Conservation (phyloP, 73 alveolate genomes). For the Tetrahymena borealis region DNA sequence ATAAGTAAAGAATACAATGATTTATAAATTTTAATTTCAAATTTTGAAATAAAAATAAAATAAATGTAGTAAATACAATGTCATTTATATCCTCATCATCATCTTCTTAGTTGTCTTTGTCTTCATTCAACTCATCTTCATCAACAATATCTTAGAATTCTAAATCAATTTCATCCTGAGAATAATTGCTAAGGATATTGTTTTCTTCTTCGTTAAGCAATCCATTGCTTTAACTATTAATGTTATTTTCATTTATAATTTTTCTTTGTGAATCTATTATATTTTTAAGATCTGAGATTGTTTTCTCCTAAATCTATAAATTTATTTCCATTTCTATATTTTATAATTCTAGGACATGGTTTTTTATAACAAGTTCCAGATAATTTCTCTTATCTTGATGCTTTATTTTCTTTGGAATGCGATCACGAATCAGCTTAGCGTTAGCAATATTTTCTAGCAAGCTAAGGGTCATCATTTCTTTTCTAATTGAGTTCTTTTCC, state of each 20-base stretch:
- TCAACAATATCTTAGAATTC: not conserved
- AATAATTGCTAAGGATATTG: not conserved
- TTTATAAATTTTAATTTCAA: not conserved
- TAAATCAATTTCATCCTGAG: not conserved
- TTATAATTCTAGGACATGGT: constrained; percentile 61
- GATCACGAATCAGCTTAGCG: constrained; percentile 50
- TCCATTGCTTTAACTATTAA: not conserved
- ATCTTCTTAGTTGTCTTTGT: not conserved
- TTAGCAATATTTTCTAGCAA: constrained; percentile 59
- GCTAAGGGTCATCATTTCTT: constrained; percentile 57
- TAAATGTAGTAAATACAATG: not conserved
- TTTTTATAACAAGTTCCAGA: constrained; percentile 63
- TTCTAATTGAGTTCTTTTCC: constrained; percentile 58
- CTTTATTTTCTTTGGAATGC: constrained; percentile 51
- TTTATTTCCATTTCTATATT: constrained; percentile 67
- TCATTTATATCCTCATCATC: not conserved
- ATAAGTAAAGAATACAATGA: not conserved
- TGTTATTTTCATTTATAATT: constrained; percentile 7
- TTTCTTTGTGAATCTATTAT: constrained; percentile 32
- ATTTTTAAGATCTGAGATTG: constrained; percentile 56
- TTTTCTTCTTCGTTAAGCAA: not conserved
- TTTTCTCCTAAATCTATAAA: constrained; percentile 60
- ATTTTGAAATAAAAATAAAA: not conserved
- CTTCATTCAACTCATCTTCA: not conserved
- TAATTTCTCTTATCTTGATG: constrained; percentile 60